A percentile compares a stretch with the other conserved stretches of the same genome.
phyloP scores from a whole-genome alignment of 192 early-diverging fungal species.

The Phlyctochytrium planicorne region DNA sequence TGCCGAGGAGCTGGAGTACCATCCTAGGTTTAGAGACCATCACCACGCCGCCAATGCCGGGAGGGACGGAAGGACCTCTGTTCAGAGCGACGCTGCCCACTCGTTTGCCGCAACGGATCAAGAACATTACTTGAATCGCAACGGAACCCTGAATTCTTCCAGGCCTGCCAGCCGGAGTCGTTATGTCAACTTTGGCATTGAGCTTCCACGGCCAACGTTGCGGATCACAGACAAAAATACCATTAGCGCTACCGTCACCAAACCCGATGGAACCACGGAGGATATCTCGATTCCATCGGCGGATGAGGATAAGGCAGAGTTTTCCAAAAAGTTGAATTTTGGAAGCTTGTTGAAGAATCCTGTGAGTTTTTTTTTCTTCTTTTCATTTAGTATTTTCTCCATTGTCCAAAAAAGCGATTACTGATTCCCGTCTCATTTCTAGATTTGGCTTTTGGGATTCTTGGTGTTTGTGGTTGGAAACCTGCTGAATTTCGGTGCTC shows the following conservation, averaged over 20 bases:
- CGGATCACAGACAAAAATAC: conserved; percentile 2
- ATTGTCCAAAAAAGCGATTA: not conserved
- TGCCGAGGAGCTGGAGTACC: not conserved
- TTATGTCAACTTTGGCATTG: not conserved
- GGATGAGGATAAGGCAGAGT: conserved; percentile 23
- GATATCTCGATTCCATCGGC: conserved; percentile 11
- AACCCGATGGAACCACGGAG: conserved; percentile 8
- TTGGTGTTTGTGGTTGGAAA: conserved; percentile 71
- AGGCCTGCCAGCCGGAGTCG: not conserved
- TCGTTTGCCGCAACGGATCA: not conserved
- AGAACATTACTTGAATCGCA: not conserved
- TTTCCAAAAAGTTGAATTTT: conserved; percentile 35
- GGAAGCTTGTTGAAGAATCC: conserved; percentile 35
- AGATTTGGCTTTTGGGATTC: conserved; percentile 69
- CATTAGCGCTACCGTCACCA: not conserved
- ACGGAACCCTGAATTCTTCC: not conserved
- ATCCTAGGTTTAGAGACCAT: too few relatives aligned
- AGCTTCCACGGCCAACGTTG: conserved; percentile 4
- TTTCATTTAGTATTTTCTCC: not conserved
- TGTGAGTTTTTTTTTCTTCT: conserved; percentile 26
- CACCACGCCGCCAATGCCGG: not conserved
- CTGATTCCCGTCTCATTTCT: not conserved
- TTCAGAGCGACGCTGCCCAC: not conserved
- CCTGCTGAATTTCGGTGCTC: conserved; percentile 67
- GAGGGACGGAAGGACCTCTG: not conserved